Evolutionary conservation across 768 basidiomycete species (phyloP).

Genomic region (Hericium erinaceus): DNA sequence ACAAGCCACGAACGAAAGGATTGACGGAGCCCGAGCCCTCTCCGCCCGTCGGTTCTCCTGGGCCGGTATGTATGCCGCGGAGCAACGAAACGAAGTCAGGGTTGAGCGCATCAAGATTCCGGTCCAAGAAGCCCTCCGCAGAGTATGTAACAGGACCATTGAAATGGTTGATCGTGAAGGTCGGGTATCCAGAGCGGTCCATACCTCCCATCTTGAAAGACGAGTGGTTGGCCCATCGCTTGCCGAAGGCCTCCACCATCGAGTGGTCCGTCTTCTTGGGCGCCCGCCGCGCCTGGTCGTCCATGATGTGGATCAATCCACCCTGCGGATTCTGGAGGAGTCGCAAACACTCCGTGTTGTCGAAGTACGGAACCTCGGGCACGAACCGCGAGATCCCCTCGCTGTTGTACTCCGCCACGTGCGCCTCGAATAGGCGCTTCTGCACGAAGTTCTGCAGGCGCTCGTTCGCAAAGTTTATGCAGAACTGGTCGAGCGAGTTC

Average conservation of each 20-base stretch:
- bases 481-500: slow-evolving; percentile 94
- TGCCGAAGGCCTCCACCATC: slow-evolving; percentile 91
- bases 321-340: slow-evolving; percentile 81
- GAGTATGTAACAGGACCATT: slow-evolving; percentile 90
- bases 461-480: slow-evolving; percentile 95
- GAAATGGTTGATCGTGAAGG: slow-evolving; percentile 89
- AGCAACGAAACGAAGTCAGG: slow-evolving; percentile 90
- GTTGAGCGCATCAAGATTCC: slow-evolving; percentile 83
- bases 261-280: slow-evolving; percentile 89
- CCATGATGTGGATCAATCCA: slow-evolving; percentile 94
- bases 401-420: slow-evolving; percentile 72
- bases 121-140: slow-evolving; percentile 80
- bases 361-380: slow-evolving; percentile 71
- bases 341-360: slow-evolving; percentile 84
- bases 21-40: slow-evolving; percentile 79
- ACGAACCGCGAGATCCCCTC: slow-evolving; percentile 71
- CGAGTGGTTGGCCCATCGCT: slow-evolving; percentile 90
- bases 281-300: slow-evolving; percentile 82
- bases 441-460: slow-evolving; percentile 79
- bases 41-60: slow-evolving; percentile 32
- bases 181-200: slow-evolving; percentile 71
- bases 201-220: slow-evolving; percentile 77
- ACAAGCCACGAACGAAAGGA: slow-evolving; percentile 85
- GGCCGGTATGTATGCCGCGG: slow-evolving; percentile 39
- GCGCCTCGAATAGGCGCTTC: slow-evolving; percentile 68